These are phyloP conservation scores for Penicillium longicatenatum DNA, from an alignment of 495 filamentous ascomycete genomes.

Conservation along the genomic window DNA sequence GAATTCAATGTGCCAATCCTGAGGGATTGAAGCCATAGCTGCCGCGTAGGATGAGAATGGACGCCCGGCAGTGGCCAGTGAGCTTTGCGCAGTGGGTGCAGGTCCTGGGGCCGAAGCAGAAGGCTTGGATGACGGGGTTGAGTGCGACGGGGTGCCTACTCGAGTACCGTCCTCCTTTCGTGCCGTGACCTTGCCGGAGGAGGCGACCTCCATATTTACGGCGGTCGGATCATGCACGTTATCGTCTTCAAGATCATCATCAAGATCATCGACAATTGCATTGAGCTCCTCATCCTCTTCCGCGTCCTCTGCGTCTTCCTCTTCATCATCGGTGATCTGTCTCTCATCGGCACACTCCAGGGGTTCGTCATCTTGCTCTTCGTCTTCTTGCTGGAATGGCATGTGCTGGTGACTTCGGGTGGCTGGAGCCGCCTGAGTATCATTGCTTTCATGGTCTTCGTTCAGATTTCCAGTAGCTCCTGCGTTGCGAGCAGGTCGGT, in stretches of 20 bases:
- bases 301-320: slow-evolving; percentile 68
- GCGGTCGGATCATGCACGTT: slow-evolving; percentile 76
- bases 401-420: slow-evolving; percentile 50
- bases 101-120: slow-evolving; percentile 43
- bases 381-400: slow-evolving; percentile 56
- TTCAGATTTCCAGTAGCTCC: slow-evolving; percentile 24
- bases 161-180: slow-evolving; percentile 93
- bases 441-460: neutral
- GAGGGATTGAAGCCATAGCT: slow-evolving; percentile 68
- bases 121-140: slow-evolving; percentile 50
- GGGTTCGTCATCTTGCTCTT: slow-evolving; percentile 58
- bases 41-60: slow-evolving; percentile 75
- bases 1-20: slow-evolving; percentile 99
- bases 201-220: slow-evolving; percentile 89
- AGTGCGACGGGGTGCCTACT: slow-evolving; percentile 81
- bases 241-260: slow-evolving; percentile 82
- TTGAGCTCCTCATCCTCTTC: slow-evolving; percentile 72
- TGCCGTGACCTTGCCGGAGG: slow-evolving; percentile 91
- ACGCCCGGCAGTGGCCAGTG: slow-evolving; percentile 46
- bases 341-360: slow-evolving; percentile 95
- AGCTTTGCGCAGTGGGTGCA: slow-evolving; percentile 31
- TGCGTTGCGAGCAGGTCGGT: slow-evolving; percentile 28
- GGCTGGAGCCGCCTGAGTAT: slow-evolving; percentile 21
- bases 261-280: slow-evolving; percentile 86
- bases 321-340: slow-evolving; percentile 74